A percentile compares a stretch with the other conserved stretches of the same genome.
phyloP scores from a whole-genome alignment of 768 basidiomycete genomes.

The Cyathus striatus region DNA sequence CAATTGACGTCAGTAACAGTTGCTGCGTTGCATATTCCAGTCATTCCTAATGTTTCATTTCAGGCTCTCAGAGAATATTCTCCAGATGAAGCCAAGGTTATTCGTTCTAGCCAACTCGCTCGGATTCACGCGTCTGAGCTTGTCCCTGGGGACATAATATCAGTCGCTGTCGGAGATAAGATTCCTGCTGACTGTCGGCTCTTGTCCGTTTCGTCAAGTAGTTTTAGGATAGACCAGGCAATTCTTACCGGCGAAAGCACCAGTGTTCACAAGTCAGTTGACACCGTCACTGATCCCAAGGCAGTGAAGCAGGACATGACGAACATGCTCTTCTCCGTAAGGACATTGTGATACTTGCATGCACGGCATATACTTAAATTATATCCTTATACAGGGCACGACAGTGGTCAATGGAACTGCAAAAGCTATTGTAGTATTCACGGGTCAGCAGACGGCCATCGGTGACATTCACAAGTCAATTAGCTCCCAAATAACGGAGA shows the following conservation, averaged over 20 bases:
- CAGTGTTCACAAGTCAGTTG: slow-evolving; percentile 79
- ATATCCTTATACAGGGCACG: slow-evolving; percentile 61
- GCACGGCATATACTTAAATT: slow-evolving; percentile 3
- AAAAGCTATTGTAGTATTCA: slow-evolving; percentile 82
- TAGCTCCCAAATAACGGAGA: slow-evolving; percentile 86
- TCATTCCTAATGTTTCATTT: slow-evolving; percentile 4
- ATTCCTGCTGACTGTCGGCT: slow-evolving; percentile 94
- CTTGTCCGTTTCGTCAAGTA: slow-evolving; percentile 85
- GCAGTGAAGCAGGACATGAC: slow-evolving; percentile 99
- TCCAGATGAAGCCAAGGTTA: slow-evolving; percentile 90
- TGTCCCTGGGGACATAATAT: slow-evolving; percentile 92
- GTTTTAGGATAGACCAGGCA: slow-evolving; percentile 93
- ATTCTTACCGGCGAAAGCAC: slow-evolving; percentile 93
- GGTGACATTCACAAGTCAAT: slow-evolving; percentile 98
- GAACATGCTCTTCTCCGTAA: slow-evolving; percentile 91
- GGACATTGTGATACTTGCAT: slow-evolving; percentile 15
- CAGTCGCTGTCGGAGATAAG: slow-evolving; percentile 90
- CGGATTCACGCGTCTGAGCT: slow-evolving; percentile 85
- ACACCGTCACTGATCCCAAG: slow-evolving; percentile 59
- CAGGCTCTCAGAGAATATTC: slow-evolving; percentile 97
- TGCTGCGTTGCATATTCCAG: slow-evolving; percentile 1
- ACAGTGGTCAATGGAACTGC: slow-evolving; percentile 94
- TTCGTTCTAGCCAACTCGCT: slow-evolving; percentile 63
- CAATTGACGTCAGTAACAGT: slow-evolving; percentile 81
- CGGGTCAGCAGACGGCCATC: slow-evolving; percentile 85